These are phyloP conservation scores for Moniliophthora roreri DNA, from an alignment of 1,284 basidiomycete genomes.

Conservation along the genomic window DNA sequence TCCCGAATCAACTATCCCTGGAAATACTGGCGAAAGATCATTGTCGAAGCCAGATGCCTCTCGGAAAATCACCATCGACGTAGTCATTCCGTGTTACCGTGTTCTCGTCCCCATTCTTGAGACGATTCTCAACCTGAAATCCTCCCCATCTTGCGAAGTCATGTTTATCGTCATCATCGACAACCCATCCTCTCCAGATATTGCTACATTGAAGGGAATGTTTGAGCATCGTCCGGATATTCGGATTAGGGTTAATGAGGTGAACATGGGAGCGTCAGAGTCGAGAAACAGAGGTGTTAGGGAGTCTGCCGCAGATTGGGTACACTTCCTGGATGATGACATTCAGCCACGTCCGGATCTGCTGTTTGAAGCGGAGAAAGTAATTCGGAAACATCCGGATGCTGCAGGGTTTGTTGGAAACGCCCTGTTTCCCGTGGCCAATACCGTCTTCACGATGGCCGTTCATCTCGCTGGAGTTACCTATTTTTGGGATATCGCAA, in stretches of 20 bases:
- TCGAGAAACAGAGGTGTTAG: constrained; percentile 48
- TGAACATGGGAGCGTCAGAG: constrained; percentile 46
- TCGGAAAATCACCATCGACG: constrained; percentile 49
- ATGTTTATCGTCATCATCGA: constrained; percentile 64
- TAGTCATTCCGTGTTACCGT: constrained; percentile 56
- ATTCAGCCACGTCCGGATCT: constrained; percentile 43
- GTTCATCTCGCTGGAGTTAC: constrained; percentile 56
- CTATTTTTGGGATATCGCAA: constrained; percentile 63
- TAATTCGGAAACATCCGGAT: constrained; percentile 42
- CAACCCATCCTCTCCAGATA: constrained; percentile 42
- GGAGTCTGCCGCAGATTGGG: constrained; percentile 50
- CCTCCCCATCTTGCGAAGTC: constrained; percentile 39
- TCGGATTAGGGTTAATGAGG: constrained; percentile 44
- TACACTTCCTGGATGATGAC: constrained; percentile 60
- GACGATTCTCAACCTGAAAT: constrained; percentile 40
- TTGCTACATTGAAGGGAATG: constrained; percentile 31
- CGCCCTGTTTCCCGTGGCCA: constrained; percentile 45
- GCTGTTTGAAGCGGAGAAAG: constrained; percentile 44
- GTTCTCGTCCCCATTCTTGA: constrained; percentile 47
- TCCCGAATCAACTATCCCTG: constrained; percentile 14
- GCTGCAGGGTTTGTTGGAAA: constrained; percentile 58
- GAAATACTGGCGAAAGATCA: no score
- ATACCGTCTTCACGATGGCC: constrained; percentile 51
- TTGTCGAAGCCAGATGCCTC: no score
- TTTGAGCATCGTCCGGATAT: constrained; percentile 43